Evolutionary conservation across 345 rosid species (phyloP), one percentile per base, ranked within the genome.

Genomic region (Pseudoturritis turrita): DNA sequence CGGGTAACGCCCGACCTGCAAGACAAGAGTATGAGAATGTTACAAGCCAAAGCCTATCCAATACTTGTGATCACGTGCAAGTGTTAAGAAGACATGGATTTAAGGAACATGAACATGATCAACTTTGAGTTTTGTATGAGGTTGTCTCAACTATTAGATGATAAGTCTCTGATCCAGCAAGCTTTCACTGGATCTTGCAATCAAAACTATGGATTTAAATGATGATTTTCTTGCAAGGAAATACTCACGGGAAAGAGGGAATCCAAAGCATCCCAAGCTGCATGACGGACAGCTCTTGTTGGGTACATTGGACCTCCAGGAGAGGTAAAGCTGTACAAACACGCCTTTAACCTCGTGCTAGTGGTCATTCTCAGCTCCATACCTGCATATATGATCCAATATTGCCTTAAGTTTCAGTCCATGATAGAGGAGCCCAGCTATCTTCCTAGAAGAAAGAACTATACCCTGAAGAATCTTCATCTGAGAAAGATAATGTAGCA

Each of bases 221-320:
- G 28, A 28, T 36, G 28, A 39, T 12, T 26, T 46, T 23, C 10
- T 25, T 18, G 22, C 17, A 59, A 14, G 36, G 35, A 18, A 51
- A 21, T 70, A 90, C 99, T 92, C 68, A 92, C 99, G 0, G 99
- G 99, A 62, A 86, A 96, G 67, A 96, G 96, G 12, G 81, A 84
- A 83, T 96, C 98, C 57, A 96, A 82, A 45, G 98, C 83, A 68
- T 86, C 96, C 99, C 99, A 96, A 17, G 99, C 96, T 35, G 97
- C 98, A 87, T 92, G 98, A 33, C 97, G 97, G 69, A 96, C 98
- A 62, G 83, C 91, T 83, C 98, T 88, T n/a, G 99, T 90, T 13
- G 99, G 99, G 77, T 92, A 96, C 97, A 96, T 90, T 39, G 96
- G 98, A 64, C 97, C 99, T 12, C 99, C 97, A 0, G 99, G 98